A percentile compares a stretch with the other conserved stretches of the same genome.
phyloP scores from a whole-genome alignment of 1,284 basidiomycete species.

The Tremellales sp. region DNA sequence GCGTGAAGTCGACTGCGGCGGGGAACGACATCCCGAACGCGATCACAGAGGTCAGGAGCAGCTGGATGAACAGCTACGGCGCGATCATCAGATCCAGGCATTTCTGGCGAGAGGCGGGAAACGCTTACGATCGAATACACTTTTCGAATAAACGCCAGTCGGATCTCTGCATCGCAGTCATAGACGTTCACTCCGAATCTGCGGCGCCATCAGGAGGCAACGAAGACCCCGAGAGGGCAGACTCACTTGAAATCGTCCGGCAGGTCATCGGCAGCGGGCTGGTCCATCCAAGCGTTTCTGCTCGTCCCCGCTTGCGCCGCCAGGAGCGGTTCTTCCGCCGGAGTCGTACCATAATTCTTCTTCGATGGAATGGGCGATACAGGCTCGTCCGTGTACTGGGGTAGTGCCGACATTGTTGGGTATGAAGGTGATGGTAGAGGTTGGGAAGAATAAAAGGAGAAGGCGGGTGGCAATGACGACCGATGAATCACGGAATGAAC shows the following conservation, averaged over 20 bases:
- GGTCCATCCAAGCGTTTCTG: constrained; percentile 44
- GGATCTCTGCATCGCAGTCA: constrained; percentile 46
- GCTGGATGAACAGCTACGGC: constrained; percentile 36
- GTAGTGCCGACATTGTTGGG: constrained; percentile 33
- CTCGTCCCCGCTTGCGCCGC: constrained; percentile 17
- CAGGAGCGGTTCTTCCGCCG: constrained; percentile 29
- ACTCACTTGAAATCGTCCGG: constrained; percentile 45
- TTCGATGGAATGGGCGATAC: constrained; percentile 5
- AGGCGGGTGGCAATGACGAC: constrained; percentile 1
- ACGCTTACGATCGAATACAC: constrained; percentile 37
- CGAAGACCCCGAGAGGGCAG: background rate
- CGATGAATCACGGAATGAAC: constrained; percentile 19
- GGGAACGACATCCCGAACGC: constrained; percentile 31
- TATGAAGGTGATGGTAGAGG: background rate
- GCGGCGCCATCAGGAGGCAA: background rate
- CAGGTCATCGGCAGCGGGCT: constrained; percentile 37
- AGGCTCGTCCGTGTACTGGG: constrained; percentile 28
- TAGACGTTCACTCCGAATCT: constrained; percentile 42
- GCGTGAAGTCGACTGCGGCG: constrained; percentile 35
- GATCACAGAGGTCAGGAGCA: constrained; percentile 36
- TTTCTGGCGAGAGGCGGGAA: background rate
- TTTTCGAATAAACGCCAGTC: constrained; percentile 48
- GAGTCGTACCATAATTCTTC: constrained; percentile 32
- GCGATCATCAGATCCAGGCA: background rate
- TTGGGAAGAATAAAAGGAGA: background rate